phyloP scores from a whole-genome alignment of 768 basidiomycete species.

The Hysterangium stoloniferum region DNA sequence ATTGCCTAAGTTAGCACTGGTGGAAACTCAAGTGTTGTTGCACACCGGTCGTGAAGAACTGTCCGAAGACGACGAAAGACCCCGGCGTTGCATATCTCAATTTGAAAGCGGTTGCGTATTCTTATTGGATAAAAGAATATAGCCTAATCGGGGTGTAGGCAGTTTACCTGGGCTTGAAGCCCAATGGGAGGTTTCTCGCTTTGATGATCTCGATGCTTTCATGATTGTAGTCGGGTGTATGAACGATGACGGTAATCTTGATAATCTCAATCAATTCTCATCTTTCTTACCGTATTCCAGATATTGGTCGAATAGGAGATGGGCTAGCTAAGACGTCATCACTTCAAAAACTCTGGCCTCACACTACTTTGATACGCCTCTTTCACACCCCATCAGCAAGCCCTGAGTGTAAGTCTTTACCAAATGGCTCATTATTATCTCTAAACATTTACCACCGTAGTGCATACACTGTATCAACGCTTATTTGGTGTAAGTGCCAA shows the following conservation, averaged over 20 bases:
- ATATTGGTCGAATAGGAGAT: not conserved
- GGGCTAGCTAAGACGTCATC: constrained; percentile 13
- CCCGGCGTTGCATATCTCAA: constrained; percentile 26
- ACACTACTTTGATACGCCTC: constrained; percentile 36
- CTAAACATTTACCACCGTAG: constrained; percentile 14
- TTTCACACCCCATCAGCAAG: constrained; percentile 33
- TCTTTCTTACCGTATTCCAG: constrained; percentile 3
- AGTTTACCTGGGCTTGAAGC: constrained; percentile 19
- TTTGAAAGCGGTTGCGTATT: constrained; percentile 33
- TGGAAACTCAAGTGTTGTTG: constrained; percentile 70
- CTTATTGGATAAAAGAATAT: not conserved
- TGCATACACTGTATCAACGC: constrained; percentile 16
- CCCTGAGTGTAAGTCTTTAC: constrained; percentile 23
- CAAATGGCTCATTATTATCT: not conserved
- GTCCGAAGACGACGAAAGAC: constrained; percentile 40
- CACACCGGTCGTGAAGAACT: constrained; percentile 57
- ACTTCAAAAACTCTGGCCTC: constrained; percentile 15
- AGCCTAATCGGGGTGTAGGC: constrained; percentile 7
- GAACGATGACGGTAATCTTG: not conserved
- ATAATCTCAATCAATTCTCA: constrained; percentile 27
- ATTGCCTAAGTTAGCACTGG: constrained; percentile 61
- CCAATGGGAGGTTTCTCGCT: constrained; percentile 43
- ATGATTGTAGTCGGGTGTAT: not conserved
- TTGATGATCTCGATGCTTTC: constrained; percentile 30
- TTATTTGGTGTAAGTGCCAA: constrained; percentile 22